phyloP scores from a whole-genome alignment of 148 eudicot species.

The Rhododendron mucronatum region DNA sequence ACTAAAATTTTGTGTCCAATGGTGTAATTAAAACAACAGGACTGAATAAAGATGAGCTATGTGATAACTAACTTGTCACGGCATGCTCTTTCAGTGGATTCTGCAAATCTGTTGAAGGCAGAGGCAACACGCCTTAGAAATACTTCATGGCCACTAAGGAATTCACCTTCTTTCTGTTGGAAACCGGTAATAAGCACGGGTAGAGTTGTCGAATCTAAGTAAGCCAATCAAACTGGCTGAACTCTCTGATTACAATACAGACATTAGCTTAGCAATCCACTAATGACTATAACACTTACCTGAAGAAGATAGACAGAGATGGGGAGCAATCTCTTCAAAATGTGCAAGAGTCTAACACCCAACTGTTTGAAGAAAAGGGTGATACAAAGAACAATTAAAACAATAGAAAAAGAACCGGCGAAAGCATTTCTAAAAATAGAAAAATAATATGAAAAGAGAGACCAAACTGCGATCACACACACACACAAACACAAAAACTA shows the following conservation, averaged over 20 bases:
- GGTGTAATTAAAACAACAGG: not conserved
- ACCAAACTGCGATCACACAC: not conserved
- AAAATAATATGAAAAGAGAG: not conserved
- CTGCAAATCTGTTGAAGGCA: conserved; percentile 91
- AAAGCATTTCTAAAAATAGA: not conserved
- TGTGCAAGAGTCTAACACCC: conserved; percentile 84
- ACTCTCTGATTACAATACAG: not conserved
- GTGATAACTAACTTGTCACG: conserved; percentile 58
- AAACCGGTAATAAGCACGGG: conserved; percentile 6
- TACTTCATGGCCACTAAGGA: conserved; percentile 80
- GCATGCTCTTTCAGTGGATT: conserved; percentile 80
- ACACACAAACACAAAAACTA: not conserved
- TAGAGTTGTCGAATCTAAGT: not conserved
- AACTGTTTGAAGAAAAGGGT: conserved; percentile 42
- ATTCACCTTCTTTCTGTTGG: conserved; percentile 87
- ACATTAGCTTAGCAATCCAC: not conserved
- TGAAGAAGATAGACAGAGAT: conserved; percentile 87
- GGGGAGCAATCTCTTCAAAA: conserved; percentile 87
- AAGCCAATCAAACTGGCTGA: not conserved
- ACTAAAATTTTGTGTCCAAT: not conserved
- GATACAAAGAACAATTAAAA: not conserved
- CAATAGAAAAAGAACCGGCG: not conserved
- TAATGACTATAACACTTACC: conserved; percentile 36
- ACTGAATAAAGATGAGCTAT: not conserved
- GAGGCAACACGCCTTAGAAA: conserved; percentile 71